Base-by-base conservation (phyloP, 2,329 filamentous ascomycete genomes). In the Furcasterigmium furcatum region DNA sequence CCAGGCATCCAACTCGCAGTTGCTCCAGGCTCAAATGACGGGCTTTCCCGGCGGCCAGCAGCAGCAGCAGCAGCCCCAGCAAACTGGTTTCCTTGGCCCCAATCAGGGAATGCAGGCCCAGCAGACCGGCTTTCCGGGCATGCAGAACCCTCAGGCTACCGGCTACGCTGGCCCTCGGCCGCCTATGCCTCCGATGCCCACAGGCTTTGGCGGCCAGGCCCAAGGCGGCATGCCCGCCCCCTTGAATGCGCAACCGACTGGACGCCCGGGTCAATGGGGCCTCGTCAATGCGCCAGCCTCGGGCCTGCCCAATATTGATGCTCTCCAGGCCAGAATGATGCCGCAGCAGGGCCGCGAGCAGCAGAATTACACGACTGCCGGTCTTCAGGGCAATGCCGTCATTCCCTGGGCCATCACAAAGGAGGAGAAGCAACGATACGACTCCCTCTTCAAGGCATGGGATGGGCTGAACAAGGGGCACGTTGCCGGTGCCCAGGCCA, bases 321-420 rank as follows among this genome's bases (percentile, higher is more conserved):
- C 89, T 19, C 71, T 99, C 42, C 90, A 95, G 59, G 86, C 90
- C 46, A 88, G 91, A 51, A 94, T 99, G 84, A 97, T 99, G 92
- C 94, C 94, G 19, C 92, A 99, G 62, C 83, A 88, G 55, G 94
- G 94, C 38, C 87, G 94, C 29, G 94, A 97, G 66, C 79, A 84
- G 50, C 87, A 87, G 21, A 78, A 74, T 16, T 97, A 88, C 58
- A 95, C 89, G 8, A 92, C 91, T 2, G 82, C 86, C 47, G 92
- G 92, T 5, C 77, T 99, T 9, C 85, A 90, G 52, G 94, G 94
- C 43, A 97, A 95, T 68, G 94, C 94, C 1, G 92, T 90, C 8
- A 92, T 99, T 59, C 94, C 94, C 0, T 99, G 94, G 94, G 91
- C 94, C 14, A 94, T 99, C 49, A 99, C 94, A 5, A 99, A 99